Conservation (phyloP, 1,284 basidiomycete genomes). For the Ceratobasidium papillatum region DNA sequence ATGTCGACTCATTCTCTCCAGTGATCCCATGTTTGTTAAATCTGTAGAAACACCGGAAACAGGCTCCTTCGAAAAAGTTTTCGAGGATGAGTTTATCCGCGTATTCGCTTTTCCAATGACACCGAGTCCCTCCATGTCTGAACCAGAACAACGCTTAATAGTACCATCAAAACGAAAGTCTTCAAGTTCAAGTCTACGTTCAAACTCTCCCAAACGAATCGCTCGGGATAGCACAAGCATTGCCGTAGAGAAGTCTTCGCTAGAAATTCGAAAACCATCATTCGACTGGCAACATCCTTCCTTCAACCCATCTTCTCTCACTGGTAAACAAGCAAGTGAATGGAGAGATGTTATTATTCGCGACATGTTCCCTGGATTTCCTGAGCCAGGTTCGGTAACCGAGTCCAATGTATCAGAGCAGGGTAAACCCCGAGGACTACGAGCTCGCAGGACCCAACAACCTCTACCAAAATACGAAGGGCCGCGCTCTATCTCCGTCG, state of each 20-base stretch:
- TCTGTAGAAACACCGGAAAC: conserved; percentile 56
- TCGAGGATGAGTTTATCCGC: conserved; percentile 20
- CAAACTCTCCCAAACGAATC: conserved; percentile 15
- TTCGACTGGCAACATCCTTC: conserved; percentile 8
- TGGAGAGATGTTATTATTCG: conserved; percentile 27
- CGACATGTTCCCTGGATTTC: conserved; percentile 31
- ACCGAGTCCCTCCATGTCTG: background rate
- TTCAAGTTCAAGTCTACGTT: conserved; percentile 2
- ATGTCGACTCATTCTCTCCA: conserved; percentile 47
- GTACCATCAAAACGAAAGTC: conserved; percentile 19
- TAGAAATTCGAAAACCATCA: background rate
- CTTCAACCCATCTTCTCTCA: conserved; percentile 8
- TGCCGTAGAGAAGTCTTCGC: background rate
- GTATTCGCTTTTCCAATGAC: conserved; percentile 31
- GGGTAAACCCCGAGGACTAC: conserved; percentile 22
- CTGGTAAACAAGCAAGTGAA: conserved; percentile 8
- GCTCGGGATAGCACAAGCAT: background rate
- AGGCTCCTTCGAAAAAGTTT: conserved; percentile 21
- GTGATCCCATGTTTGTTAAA: conserved; percentile 61
- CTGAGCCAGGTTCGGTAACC: background rate
- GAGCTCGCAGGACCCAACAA: background rate
- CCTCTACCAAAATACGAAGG: conserved; percentile 24
- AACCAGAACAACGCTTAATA: background rate
- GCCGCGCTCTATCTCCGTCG: conserved; percentile 46
- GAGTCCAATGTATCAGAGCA: conserved; percentile 45